A percentile compares a stretch with the other conserved stretches of the same genome.
Conservation (phyloP, 306 rosid species). For the Quercus dentata region DNA sequence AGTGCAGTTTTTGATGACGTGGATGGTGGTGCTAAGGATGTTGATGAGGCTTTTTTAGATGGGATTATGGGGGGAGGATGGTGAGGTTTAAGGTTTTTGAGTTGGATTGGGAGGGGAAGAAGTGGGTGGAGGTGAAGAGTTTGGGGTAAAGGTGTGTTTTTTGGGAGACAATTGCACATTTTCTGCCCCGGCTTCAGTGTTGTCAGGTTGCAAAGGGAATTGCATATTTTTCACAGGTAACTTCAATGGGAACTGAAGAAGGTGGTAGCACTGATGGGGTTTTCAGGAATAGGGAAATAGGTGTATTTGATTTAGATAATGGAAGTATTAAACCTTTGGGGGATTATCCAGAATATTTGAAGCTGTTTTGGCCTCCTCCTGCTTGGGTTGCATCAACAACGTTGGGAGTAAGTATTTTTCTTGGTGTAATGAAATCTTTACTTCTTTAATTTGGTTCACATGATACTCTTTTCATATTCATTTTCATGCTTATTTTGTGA, state of each 20-base stretch:
- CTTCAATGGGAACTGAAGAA: conserved; percentile 20
- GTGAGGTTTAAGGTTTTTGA: conserved; percentile 50
- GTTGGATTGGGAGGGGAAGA: conserved; percentile 40
- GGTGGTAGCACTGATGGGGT: conserved; percentile 9
- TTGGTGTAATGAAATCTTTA: not conserved
- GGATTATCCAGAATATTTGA: conserved; percentile 39
- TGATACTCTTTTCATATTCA: not conserved
- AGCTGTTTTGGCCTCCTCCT: conserved; percentile 80
- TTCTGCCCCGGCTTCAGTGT: conserved; percentile 46
- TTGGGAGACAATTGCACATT: conserved; percentile 78
- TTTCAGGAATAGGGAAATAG: conserved; percentile 39
- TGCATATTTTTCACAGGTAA: conserved; percentile 59
- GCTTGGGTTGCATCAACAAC: conserved; percentile 39
- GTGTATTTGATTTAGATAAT: conserved; percentile 49
- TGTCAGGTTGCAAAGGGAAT: conserved; percentile 46
- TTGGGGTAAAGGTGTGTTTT: too few species aligned
- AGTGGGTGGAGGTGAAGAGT: conserved; percentile 50
- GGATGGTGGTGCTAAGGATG: not conserved
- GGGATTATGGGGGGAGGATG: conserved; percentile 39
- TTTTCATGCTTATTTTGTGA: not conserved
- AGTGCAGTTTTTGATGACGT: conserved; percentile 7
- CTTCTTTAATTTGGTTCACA: not conserved
- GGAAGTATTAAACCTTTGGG: conserved; percentile 42
- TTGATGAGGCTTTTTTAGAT: conserved; percentile 8
- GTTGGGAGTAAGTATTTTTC: conserved; percentile 28